Evolutionary conservation across 2,329 filamentous ascomycete species (phyloP), one percentile per base, ranked within the genome.

Genomic region (Fusarium sterilihyphosum): DNA sequence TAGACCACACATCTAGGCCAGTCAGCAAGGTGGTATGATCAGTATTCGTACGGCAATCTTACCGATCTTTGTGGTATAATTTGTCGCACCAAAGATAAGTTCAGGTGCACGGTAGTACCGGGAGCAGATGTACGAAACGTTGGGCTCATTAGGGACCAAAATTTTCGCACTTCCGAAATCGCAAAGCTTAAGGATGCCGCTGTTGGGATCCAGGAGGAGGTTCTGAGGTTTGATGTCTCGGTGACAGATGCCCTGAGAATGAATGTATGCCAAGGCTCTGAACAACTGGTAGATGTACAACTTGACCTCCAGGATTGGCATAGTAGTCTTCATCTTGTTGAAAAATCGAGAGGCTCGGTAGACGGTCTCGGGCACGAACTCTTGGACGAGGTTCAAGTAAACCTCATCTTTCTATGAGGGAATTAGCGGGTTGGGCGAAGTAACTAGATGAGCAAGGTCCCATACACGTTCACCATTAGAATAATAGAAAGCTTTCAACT

Each of bases 41-140:
- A 29, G 56, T 47, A 54, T 29, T 44, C 31, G 6, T 7, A 41
- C 16, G n/a, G 40, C 8, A 68, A 68, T 82, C 92, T 84, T 91
- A 99, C 96, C 96, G 84, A 99, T 99, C 88, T 99, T 99, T 78
- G 96, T 98, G 66, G 96, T 98, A 87, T 99, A 99, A 87, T 99
- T 99, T 60, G 96, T 99, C 44, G 96, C 96, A 78, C 96, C 96
- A 81, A 99, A 99, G 81, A 99, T 99, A 82, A 99, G 89, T 84
- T 99, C 96, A 4, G 96, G 96, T 57, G 96, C 96, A 81, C 96
- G 93, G 88, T 99, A 99, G 88, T 99, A 99, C 80, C 96, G 92
- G 71, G 96, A 99, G 88, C 96, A 99, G 81, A 99, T 99, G 89
- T 99, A 99, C 60, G 96, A 99, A 61, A 99, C 96, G 79, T 99